Evolutionary conservation across 2,329 filamentous ascomycete genomes (phyloP).

Genomic region (Waltergamsia citrina): DNA sequence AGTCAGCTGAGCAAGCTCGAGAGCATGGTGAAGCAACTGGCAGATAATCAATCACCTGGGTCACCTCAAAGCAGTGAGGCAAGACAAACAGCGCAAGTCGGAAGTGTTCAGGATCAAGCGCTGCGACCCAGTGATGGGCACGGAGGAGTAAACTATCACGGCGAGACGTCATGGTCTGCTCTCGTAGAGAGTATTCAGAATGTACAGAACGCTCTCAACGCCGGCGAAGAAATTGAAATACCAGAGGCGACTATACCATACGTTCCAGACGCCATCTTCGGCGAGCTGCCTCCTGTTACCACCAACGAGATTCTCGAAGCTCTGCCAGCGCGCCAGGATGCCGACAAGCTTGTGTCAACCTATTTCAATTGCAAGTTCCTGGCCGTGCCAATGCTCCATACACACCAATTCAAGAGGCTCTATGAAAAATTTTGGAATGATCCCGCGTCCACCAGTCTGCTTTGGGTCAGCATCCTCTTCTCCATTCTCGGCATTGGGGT

Average conservation of each 20-base stretch:
- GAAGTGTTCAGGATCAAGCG: constrained; percentile 2
- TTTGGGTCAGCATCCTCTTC: constrained; percentile 42
- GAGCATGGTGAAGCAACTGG: constrained; percentile 26
- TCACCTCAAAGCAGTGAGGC: neutral
- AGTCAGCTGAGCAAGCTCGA: constrained; percentile 28
- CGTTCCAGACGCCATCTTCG: constrained; percentile 22
- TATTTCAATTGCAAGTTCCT: constrained; percentile 30
- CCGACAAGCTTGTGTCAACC: constrained; percentile 22
- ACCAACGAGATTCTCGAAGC: constrained; percentile 19
- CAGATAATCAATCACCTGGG: constrained; percentile 8
- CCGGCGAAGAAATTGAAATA: constrained; percentile 8
- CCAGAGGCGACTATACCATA: neutral
- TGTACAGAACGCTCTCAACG: constrained; percentile 24
- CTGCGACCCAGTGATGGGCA: constrained; percentile 4
- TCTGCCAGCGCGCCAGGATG: constrained; percentile 24
- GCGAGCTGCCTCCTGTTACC: constrained; percentile 14
- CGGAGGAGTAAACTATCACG: constrained; percentile 16
- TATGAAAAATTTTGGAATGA: constrained; percentile 37
- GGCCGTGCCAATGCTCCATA: constrained; percentile 27
- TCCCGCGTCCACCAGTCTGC: constrained; percentile 25
- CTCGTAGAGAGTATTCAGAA: constrained; percentile 31
- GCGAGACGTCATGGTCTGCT: constrained; percentile 29
- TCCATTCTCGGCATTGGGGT: constrained; percentile 33
- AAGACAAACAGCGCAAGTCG: neutral
- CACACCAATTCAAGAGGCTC: constrained; percentile 34